Percentiles rank a stretch among this genome's conserved stretches.
Evolutionary conservation across 2,329 filamentous ascomycete genomes (phyloP).

Genomic region (Thielaviopsis populi): DNA sequence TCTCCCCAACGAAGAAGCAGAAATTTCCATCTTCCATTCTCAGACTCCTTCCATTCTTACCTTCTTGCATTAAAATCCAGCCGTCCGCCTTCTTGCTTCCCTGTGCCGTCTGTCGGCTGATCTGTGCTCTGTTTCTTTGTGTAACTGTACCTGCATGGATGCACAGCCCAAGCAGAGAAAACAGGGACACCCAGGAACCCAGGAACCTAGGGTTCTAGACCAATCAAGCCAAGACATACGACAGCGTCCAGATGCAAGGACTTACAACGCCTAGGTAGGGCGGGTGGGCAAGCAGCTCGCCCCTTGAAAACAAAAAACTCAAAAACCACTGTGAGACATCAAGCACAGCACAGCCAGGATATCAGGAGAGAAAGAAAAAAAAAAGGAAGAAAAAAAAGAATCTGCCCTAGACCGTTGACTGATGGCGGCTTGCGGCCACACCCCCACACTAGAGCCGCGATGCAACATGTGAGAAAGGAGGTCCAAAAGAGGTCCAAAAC

Average conservation of each 20-base stretch:
- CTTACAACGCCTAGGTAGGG: not conserved
- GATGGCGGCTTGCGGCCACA: too few relatives aligned
- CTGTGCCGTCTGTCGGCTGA: conserved; percentile 8
- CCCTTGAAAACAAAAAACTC: not conserved
- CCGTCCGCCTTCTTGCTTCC: conserved; percentile 15
- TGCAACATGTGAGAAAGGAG: too few relatives aligned
- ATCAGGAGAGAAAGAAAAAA: not conserved
- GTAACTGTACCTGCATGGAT: not conserved
- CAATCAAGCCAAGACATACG: not conserved
- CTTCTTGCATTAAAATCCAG: not conserved
- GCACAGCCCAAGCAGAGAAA: too few relatives aligned
- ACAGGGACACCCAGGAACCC: too few relatives aligned
- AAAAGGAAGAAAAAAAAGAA: not conserved
- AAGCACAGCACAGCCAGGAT: not conserved
- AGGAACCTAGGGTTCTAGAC: not conserved
- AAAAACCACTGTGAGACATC: not conserved
- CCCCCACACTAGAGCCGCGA: too few relatives aligned
- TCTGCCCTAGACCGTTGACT: too few relatives aligned
- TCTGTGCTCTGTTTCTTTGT: not conserved
- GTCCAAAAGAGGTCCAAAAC: not conserved
- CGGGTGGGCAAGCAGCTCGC: not conserved
- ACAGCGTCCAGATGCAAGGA: not conserved
- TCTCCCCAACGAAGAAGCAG: not conserved
- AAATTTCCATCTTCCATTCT: not conserved
- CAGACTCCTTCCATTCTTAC: not conserved